Evolutionary conservation across 2,329 filamentous ascomycete genomes (phyloP).

Genomic region (Calonectria honghensis): DNA sequence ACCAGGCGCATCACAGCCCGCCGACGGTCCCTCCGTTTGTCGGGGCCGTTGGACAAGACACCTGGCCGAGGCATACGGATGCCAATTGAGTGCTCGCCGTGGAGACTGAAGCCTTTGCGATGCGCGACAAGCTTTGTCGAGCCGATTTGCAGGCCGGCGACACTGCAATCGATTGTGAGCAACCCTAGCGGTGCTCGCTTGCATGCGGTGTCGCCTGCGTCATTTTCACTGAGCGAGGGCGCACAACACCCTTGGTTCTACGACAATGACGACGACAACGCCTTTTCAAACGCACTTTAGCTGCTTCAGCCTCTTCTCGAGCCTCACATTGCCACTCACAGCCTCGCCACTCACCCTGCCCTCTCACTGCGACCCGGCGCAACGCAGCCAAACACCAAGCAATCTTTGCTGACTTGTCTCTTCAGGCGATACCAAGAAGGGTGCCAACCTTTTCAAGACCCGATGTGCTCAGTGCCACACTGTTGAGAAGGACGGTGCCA

Average conservation of each 20-base stretch:
- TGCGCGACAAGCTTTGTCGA: constrained; percentile 30
- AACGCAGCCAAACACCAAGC: constrained; percentile 24
- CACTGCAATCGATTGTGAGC: constrained; percentile 17
- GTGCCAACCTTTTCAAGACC: constrained; percentile 99
- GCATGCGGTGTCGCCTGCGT: constrained; percentile 55
- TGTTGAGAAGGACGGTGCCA: constrained; percentile 89
- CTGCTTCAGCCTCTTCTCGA: constrained; percentile 26
- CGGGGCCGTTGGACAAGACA: constrained; percentile 16
- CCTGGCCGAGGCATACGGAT: constrained; percentile 35
- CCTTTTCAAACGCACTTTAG: constrained; percentile 32
- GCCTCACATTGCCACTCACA: neutral
- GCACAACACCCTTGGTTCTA: constrained; percentile 42
- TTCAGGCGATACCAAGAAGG: constrained; percentile 93
- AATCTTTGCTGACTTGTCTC: constrained; percentile 54
- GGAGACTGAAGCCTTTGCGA: constrained; percentile 34
- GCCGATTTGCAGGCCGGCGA: constrained; percentile 21
- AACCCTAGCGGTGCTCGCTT: constrained; percentile 31
- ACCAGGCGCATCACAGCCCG: neutral
- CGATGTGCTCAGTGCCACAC: constrained; percentile 99
- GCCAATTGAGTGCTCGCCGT: constrained; percentile 48
- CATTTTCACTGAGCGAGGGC: constrained; percentile 56
- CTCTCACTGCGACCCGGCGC: constrained; percentile 17
- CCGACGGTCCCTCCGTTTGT: neutral
- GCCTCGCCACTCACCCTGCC: neutral
- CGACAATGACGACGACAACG: constrained; percentile 42